Conservation (phyloP, 2,329 filamentous ascomycete genomes). For the Shiraia sp. region DNA sequence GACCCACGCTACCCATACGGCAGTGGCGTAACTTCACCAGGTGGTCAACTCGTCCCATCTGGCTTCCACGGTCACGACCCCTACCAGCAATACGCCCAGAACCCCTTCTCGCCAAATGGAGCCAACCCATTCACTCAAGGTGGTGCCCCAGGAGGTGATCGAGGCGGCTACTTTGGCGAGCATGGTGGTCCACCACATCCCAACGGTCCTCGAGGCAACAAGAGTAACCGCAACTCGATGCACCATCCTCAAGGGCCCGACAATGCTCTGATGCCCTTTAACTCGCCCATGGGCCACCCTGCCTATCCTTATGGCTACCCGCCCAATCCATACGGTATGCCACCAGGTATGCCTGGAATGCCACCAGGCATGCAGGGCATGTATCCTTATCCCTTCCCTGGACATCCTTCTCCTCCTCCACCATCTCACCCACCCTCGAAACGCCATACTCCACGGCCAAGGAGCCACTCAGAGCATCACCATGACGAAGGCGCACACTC, state of each 20-base stretch:
- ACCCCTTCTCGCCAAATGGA: constrained; percentile 36
- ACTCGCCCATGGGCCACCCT: constrained; percentile 25
- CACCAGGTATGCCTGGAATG: constrained; percentile 20
- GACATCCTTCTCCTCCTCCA: no score
- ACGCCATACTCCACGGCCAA: no score
- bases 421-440: no score
- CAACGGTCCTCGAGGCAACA: neutral
- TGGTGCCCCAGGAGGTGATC: constrained; percentile 22
- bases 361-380: constrained; percentile 17
- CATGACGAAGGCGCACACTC: constrained; percentile 25
- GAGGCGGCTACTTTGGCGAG: constrained; percentile 44
- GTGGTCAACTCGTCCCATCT: constrained; percentile 38
- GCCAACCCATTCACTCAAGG: constrained; percentile 31
- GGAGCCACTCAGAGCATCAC: no score
- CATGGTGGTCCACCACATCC: constrained; percentile 11
- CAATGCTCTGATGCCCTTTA: constrained; percentile 41
- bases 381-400: no score
- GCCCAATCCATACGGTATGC: constrained; percentile 37
- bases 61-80: constrained; percentile 37
- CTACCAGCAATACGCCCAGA: constrained; percentile 30
- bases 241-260: constrained; percentile 27
- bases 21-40: constrained; percentile 24
- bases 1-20: constrained; percentile 34
- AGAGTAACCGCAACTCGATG: constrained; percentile 42
- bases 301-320: no score